phyloP scores from a whole-genome alignment of 352 stramenopile genomes.

The Phytophthora vignae region DNA sequence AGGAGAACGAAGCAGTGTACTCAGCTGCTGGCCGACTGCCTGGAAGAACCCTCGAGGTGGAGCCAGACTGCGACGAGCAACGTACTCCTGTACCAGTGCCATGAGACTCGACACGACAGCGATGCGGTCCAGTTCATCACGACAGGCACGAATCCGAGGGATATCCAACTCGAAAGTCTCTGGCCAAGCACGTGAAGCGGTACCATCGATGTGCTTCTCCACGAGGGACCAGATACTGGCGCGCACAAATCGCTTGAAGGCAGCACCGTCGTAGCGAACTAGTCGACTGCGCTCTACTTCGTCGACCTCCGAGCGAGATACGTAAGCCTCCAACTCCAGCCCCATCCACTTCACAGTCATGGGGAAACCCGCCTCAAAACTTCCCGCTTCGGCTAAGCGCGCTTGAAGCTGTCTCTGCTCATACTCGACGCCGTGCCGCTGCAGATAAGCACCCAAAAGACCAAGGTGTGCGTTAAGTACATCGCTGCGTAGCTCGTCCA shows the following conservation, averaged over 20 bases:
- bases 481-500: slow-evolving; percentile 72
- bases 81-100: slow-evolving; percentile 67
- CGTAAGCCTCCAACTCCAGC: slow-evolving; percentile 45
- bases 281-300: slow-evolving; percentile 36
- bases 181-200: slow-evolving; percentile 50
- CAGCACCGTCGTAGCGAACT: slow-evolving; percentile 35
- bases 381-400: slow-evolving; percentile 33
- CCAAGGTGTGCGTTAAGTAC: slow-evolving; percentile 67
- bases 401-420: slow-evolving; percentile 66
- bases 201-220: slow-evolving; percentile 60
- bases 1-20: slow-evolving; percentile 49
- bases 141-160: slow-evolving; percentile 57
- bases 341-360: slow-evolving; percentile 64
- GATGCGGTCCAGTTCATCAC: slow-evolving; percentile 67
- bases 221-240: slow-evolving; percentile 57
- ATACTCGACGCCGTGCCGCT: slow-evolving; percentile 67
- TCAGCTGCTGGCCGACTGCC: slow-evolving; percentile 42
- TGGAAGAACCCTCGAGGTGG: slow-evolving; percentile 43
- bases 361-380: slow-evolving; percentile 35
- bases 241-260: slow-evolving; percentile 59
- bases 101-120: slow-evolving; percentile 65
- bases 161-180: slow-evolving; percentile 74
- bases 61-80: slow-evolving; percentile 40
- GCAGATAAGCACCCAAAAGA: slow-evolving; percentile 61
- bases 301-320: slow-evolving; percentile 29